phyloP scores from a whole-genome alignment of 768 basidiomycete genomes.

The Asterophora parasitica region DNA sequence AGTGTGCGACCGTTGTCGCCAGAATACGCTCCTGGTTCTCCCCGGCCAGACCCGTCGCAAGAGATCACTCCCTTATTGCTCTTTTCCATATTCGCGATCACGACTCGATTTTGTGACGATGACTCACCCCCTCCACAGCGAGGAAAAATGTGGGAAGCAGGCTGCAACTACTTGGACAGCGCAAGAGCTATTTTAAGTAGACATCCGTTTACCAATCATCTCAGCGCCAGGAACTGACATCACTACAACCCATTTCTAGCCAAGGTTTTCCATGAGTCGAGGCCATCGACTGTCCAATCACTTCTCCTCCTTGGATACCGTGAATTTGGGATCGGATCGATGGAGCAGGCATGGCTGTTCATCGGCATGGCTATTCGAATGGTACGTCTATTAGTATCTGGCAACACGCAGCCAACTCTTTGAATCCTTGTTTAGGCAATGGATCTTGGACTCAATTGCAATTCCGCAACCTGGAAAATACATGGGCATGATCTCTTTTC shows the following conservation, averaged over 20 bases:
- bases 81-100: slow-evolving; percentile 76
- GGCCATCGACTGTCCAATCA: slow-evolving; percentile 76
- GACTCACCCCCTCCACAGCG: slow-evolving; percentile 39
- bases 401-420: background rate
- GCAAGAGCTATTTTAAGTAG: slow-evolving; percentile 65
- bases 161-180: slow-evolving; percentile 55
- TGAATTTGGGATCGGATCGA: slow-evolving; percentile 80
- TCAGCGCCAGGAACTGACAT: background rate
- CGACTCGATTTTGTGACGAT: slow-evolving; percentile 64
- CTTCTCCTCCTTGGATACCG: slow-evolving; percentile 75
- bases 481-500: slow-evolving; percentile 59
- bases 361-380: slow-evolving; percentile 77
- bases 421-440: slow-evolving; percentile 46
- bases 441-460: slow-evolving; percentile 77
- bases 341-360: slow-evolving; percentile 86
- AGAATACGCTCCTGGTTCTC: slow-evolving; percentile 25
- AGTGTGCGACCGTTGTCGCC: slow-evolving; percentile 21
- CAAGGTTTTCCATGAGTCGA: slow-evolving; percentile 59
- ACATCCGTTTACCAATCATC: slow-evolving; percentile 1
- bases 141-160: slow-evolving; percentile 69
- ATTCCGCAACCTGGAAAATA: slow-evolving; percentile 70
- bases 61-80: slow-evolving; percentile 65
- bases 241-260: slow-evolving; percentile 29
- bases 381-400: slow-evolving; percentile 38
- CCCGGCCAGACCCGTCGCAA: slow-evolving; percentile 53